These are phyloP conservation scores for Xanthoconium separans DNA, from an alignment of 1,284 basidiomycete species.

Conservation along the genomic window DNA sequence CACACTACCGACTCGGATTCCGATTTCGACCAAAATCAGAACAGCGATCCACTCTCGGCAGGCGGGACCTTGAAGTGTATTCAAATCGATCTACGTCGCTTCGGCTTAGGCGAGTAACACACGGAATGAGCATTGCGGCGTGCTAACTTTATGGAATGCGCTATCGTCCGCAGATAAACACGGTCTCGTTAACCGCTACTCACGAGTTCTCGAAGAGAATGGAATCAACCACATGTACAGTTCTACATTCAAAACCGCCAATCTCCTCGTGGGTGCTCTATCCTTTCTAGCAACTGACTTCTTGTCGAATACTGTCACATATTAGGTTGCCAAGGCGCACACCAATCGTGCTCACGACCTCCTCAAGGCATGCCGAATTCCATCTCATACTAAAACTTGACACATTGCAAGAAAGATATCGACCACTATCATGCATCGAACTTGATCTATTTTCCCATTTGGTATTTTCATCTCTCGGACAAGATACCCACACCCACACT, in stretches of 20 bases:
- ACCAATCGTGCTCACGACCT: constrained; percentile 31
- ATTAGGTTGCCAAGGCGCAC: constrained; percentile 29
- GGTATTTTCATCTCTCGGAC: constrained; percentile 13
- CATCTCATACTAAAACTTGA: constrained; percentile 1
- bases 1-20: constrained; percentile 29
- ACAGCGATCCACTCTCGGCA: constrained; percentile 30
- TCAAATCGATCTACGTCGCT: constrained; percentile 68
- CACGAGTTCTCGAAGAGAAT: constrained; percentile 64
- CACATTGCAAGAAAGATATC: constrained; percentile 1
- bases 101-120: constrained; percentile 57
- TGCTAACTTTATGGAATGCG: neutral
- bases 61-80: constrained; percentile 54
- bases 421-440: neutral
- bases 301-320: constrained; percentile 4
- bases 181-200: constrained; percentile 76
- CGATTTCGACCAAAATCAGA: constrained; percentile 37
- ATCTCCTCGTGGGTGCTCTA: constrained; percentile 57
- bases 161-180: constrained; percentile 54
- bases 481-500: constrained; percentile 19
- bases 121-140: neutral
- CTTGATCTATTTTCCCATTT: neutral
- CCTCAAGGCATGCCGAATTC: constrained; percentile 30
- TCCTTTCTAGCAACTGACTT: constrained; percentile 1
- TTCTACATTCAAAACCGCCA: constrained; percentile 82
- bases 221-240: constrained; percentile 83